Base-by-base conservation (phyloP, 1,139 yeast genomes). In the Geotrichum histeridarum region DNA sequence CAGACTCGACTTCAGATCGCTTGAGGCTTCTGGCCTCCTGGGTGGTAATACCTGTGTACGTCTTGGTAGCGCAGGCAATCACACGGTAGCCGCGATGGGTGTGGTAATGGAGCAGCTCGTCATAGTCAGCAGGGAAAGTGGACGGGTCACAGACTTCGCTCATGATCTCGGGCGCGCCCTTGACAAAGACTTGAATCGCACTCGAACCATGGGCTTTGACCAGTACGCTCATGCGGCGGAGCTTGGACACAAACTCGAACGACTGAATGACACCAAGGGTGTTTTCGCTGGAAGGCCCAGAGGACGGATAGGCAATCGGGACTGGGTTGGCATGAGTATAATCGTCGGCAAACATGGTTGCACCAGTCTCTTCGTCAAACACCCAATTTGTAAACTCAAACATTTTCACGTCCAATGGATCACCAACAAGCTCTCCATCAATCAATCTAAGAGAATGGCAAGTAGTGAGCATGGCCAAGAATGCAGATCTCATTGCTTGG, bases 141-240 rank as follows among this genome's bases (percentile, higher is more conserved):
- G 79, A 81, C 1, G 82, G 80, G 15, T 74, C 72, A 70, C 99
- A 93, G 42, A 93, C 81, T 31, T 83, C 86, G 39, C 78, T 74
- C 78, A 93, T 87, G n/a, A 91, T 87, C 68, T 93, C 99, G 0
- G 99, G 99, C 0, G 99, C 99, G 50, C 99, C 99, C 67, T 93
- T 93, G 12, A 94, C 87, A 66, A 80, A 85, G 0, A 87, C 80
- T 57, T 70, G 72, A 53, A 68, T 4, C 67, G 44, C 69, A 59
- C 54, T 63, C 58, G 56, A 59, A 46, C 49, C 57, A 42, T 67
- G 68, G 8, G 76, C 70, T 53, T 77, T 77, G 17, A 83, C 81
- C 54, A 90, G 69, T 0, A 90, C 97, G 54, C 95, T 84, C 97
- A 93, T 93, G 64, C 99, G 77, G 68, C 99, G 82, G 59, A 93